These are phyloP conservation scores for Ceratobasidium sp. DNA, from an alignment of 1,284 basidiomycete species.

Conservation along the genomic window DNA sequence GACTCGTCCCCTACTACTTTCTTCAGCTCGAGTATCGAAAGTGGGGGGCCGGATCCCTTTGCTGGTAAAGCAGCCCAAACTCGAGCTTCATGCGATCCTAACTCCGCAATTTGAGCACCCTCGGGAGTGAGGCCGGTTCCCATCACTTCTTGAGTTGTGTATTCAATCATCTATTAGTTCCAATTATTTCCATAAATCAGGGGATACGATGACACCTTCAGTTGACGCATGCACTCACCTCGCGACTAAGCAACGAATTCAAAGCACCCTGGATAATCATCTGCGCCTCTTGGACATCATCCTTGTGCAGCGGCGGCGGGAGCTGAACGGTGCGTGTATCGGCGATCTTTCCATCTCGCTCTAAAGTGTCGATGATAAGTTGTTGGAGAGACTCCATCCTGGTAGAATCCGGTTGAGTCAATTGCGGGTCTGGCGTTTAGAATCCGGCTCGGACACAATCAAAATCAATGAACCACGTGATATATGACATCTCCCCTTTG, in stretches of 20 bases:
- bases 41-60: conserved; percentile 69
- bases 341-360: conserved; percentile 62
- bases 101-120: conserved; percentile 74
- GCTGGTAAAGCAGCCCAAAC: conserved; percentile 83
- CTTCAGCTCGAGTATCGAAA: conserved; percentile 72
- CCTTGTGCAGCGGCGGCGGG: conserved; percentile 65
- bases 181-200: conserved; percentile 12
- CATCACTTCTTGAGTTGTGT: conserved; percentile 76
- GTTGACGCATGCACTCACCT: conserved; percentile 60
- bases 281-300: conserved; percentile 74
- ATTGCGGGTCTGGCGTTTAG: conserved; percentile 20
- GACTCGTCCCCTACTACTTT: conserved; percentile 78
- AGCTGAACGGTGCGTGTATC: conserved; percentile 77
- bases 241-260: conserved; percentile 84
- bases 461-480: conserved; percentile 22
- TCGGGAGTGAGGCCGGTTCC: conserved; percentile 78
- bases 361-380: conserved; percentile 74
- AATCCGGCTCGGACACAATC: conserved; percentile 8
- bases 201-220: conserved; percentile 43
- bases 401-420: conserved; percentile 22
- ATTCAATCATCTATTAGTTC: conserved; percentile 75
- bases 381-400: conserved; percentile 63
- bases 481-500: too few species aligned
- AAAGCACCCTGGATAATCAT: conserved; percentile 82
- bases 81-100: conserved; percentile 92